Base-by-base conservation (phyloP, 768 basidiomycete genomes). In the Hysterangium stoloniferum region DNA sequence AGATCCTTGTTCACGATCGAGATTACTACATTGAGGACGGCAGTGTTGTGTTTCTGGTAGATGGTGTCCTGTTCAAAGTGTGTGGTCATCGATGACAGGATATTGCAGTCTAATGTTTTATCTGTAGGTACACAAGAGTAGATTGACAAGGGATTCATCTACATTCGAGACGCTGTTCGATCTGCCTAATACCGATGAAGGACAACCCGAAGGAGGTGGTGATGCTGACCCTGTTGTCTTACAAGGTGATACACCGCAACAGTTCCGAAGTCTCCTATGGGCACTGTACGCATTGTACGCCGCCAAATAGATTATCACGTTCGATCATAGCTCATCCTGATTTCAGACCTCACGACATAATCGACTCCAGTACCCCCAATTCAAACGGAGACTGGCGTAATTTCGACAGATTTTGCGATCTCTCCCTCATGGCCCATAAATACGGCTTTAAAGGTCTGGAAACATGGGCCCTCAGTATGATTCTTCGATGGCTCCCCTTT, bases 191-290 rank as follows among this genome's bases (percentile, higher is more conserved):
- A 81, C 77, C 2, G 64, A 68, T 34, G 61, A 62, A 7, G 22
- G 4, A 12, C 58, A 64, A 12, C 64, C 58, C 1, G 84, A 88
- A 58, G 86, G 86, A 3, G 62, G 59, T 13, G 78, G 76, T 7
- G 86, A 88, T 58, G 73, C 75, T 22, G 75, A 77, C 52, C 85
- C 86, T 1, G 75, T 89, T 31, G 54, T 77, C 27, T 70, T 88
- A 28, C 63, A 64, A 1, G 85, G 84, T 0, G 82, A 87, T 54
- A 77, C 75, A 0, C 71, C 75, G 7, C 64, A 72, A 3, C 82
- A 87, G 62, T 88, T 89, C 60, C 73, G 75, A 43, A 74, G 82
- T 60, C 84, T 89, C 57, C 72, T 89, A 28, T 85, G 81, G 81
- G 78, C 79, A 1, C 64, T 87, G n/a, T 87, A 88, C 58, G 82